Percentiles rank a stretch among this genome's conserved stretches.
Evolutionary conservation across 2,329 filamentous ascomycete species (phyloP).

Genomic region (Pseudocercospora pini-densiflorae): DNA sequence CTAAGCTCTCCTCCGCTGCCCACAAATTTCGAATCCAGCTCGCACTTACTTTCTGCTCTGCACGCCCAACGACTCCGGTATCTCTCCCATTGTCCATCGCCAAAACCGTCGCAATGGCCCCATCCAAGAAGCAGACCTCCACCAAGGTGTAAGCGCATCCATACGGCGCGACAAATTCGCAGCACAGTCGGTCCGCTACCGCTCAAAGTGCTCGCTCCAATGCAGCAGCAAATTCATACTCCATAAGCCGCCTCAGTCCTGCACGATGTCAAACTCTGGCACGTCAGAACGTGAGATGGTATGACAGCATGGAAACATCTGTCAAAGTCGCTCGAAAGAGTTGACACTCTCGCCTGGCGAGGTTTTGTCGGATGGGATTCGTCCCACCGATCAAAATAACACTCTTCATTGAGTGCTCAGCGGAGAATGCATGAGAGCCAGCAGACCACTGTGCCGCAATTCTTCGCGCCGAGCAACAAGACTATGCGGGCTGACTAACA

Average conservation of each 20-base stretch:
- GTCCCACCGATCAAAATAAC: conserved; percentile 76
- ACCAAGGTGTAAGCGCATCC: conserved; percentile 59
- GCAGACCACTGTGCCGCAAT: conserved; percentile 90
- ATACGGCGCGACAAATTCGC: conserved; percentile 50
- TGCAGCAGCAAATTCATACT: conserved; percentile 31
- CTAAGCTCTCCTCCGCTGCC: conserved; percentile 10
- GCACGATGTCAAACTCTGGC: conserved; percentile 41
- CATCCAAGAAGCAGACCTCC: conserved; percentile 44
- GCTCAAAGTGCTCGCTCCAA: conserved; percentile 48
- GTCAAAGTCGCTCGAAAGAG: conserved; percentile 31
- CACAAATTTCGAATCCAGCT: conserved; percentile 24
- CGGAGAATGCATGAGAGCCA: conserved; percentile 56
- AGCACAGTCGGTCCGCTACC: conserved; percentile 77
- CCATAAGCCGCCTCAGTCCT: conserved; percentile 40
- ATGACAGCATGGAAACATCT: conserved; percentile 20
- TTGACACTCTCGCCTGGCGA: conserved; percentile 37
- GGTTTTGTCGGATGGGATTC: conserved; percentile 36
- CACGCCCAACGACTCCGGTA: conserved; percentile 23
- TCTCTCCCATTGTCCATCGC: conserved; percentile 44
- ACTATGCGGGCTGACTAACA: conserved; percentile 71
- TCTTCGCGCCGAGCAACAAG: conserved; percentile 77
- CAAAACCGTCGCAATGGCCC: conserved; percentile 56
- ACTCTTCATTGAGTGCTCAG: conserved; percentile 32
- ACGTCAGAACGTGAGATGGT: conserved; percentile 41
- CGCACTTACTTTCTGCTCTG: conserved; percentile 13